Evolutionary conservation across 257 asterid genomes (phyloP), one percentile per base, ranked within the genome.

Genomic region (Solanum okadae): DNA sequence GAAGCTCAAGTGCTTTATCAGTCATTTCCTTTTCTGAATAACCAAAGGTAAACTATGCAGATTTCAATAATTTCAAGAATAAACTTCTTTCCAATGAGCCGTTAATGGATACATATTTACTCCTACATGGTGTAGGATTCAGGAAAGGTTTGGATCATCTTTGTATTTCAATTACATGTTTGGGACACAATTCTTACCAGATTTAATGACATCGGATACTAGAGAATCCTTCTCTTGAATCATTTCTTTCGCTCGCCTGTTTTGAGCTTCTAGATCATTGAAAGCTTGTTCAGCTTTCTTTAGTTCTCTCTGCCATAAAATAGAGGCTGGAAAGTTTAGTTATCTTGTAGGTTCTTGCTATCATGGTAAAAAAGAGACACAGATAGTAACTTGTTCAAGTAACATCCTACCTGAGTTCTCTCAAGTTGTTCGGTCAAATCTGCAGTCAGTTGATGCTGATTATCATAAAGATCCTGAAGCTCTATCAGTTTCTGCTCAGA

Each of bases 1-100:
- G 92, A 91, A 92, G 93, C 85, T 91, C 94, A 31, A 91, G 90
- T 88, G 94, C 93, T 89, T 86, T 91, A 61, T 91, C 90, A 4
- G 90, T 71, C 67, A 93, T 91, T 71, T 86, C 89, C 87, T 90
- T 90, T 61, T 92, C 95, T 93, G 44, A 87, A 38, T 34, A 73
- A 79, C 75, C 46, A 52, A 29, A 72, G 86, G 44, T 31, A 29
- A 82, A 10, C 12, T 49, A 29, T 29, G 44, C 70, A 82, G 70
- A 18, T 82, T 81, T 82, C 44, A 82, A 63, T 82, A 49, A 22
- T 29, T 82, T 82, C 70, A 49, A 18, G 44, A 82, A 49, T 82
- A 52, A 44, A 44, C 65, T 79, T 79, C 16, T 79, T 46, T 44
- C 67, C 67, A 27, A 79, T 79, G 37, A 8, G 18, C 16, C 5